phyloP scores from a whole-genome alignment of 2,329 filamentous ascomycete genomes.

The Volutella citrinella region DNA sequence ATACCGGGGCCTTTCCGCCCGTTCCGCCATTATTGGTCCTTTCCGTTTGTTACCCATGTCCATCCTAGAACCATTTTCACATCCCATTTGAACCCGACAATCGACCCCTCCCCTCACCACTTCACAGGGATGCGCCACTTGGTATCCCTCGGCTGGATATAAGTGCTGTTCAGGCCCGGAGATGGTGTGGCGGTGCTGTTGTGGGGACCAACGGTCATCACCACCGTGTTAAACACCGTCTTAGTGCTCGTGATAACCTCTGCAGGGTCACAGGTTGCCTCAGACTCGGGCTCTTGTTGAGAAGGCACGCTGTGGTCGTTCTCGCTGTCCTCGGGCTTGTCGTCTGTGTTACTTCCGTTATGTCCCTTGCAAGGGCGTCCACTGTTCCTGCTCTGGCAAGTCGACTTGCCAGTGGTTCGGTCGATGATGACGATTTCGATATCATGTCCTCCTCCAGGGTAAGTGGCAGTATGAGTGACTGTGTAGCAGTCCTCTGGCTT shows the following conservation, averaged over 20 bases:
- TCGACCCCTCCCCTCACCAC: neutral
- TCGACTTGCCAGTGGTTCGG: conserved; percentile 26
- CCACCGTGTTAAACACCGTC: conserved; percentile 36
- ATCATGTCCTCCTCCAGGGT: conserved; percentile 20
- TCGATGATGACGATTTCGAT: conserved; percentile 32
- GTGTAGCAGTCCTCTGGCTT: conserved; percentile 15
- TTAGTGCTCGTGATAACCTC: conserved; percentile 28
- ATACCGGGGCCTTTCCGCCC: conserved; percentile 2
- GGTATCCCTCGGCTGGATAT: neutral
- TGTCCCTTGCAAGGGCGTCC: conserved; percentile 23
- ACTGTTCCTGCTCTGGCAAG: conserved; percentile 25
- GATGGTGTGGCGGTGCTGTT: neutral
- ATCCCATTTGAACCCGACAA: neutral
- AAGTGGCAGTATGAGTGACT: conserved; percentile 15
- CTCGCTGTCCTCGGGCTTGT: conserved; percentile 8
- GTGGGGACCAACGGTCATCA: conserved; percentile 24
- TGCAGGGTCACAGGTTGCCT: conserved; percentile 20
- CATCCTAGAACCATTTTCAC: conserved; percentile 4
- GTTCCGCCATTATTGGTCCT: conserved; percentile 2
- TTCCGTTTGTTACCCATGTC: conserved; percentile 4
- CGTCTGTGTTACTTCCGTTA: conserved; percentile 6
- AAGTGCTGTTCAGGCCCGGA: neutral
- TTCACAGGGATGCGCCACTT: neutral
- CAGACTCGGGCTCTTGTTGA: conserved; percentile 5
- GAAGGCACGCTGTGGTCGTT: conserved; percentile 8